Base-by-base conservation (phyloP, 73 alveolate species). In the Paramecium octaurelia region DNA sequence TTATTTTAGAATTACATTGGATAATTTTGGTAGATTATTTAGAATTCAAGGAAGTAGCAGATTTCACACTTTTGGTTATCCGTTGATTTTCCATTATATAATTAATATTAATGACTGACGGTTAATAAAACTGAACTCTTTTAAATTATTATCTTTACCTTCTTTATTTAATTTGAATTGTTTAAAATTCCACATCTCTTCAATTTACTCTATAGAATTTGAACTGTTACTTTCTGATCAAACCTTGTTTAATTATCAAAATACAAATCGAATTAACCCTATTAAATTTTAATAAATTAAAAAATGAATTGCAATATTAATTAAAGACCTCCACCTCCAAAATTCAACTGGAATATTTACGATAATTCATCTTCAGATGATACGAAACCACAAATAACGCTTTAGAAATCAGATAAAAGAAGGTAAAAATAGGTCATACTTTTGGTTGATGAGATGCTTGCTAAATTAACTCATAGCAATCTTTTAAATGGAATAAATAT, bases 241-340 rank as follows among this genome's bases (percentile, higher is more conserved):
- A 11, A n/a, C 18, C 1, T 4, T 2, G 5, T 54, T 54, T 16
- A 54, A 54, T 54, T 54, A 54, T 18, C 16, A 10, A 7, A 2
- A 3, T 18, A 54, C 69, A 54, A 11, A 14, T 50, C n/a, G 6
- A 6, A 20, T 16, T 50, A n/a, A 16, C 5, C 12, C 20, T 12
- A 50, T 50, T 50, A 16, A 14, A 16, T n/a, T 54, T 16, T n/a
- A 54, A 54, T 18, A 16, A 27, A 59, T 59, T 64, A 9, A 64
- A 31, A 27, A 64, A 54, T 54, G 69, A 54, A 54, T 18, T 18
- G 14, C 21, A 54, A 20, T 18, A 54, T 54, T 5, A 54, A 54
- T 54, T 36, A 73, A 73, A 73, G 59, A 40, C 87, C 87, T n/a
- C 87, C 87, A 36, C 40, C 59, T 1, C 87, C 87, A 2, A 73